Conservation (phyloP, 2,329 filamentous ascomycete genomes). For the Stenocarpella maydis region DNA sequence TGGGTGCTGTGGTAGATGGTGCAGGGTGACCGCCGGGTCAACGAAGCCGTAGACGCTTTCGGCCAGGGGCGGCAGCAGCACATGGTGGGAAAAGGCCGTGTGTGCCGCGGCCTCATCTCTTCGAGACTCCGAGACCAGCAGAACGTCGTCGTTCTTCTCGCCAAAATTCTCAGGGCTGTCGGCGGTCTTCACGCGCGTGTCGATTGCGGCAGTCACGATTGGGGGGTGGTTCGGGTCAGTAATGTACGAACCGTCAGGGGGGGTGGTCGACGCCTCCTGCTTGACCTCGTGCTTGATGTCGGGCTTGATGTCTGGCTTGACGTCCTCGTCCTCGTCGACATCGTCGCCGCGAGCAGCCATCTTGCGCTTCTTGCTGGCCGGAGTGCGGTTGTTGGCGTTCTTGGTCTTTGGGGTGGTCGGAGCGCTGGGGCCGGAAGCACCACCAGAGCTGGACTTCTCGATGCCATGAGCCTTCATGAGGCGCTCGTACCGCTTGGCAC, state of each 20-base stretch:
- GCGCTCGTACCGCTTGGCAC: conserved; percentile 73
- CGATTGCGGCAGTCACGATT: not conserved
- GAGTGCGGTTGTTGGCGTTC: conserved; percentile 19
- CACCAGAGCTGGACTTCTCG: conserved; percentile 38
- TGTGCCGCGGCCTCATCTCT: conserved; percentile 4
- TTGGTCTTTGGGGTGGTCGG: conserved; percentile 31
- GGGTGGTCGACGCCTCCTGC: conserved; percentile 32
- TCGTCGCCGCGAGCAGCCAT: conserved; percentile 28
- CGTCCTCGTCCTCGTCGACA: conserved; percentile 36
- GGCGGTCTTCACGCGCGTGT: conserved; percentile 6
- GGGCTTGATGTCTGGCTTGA: conserved; percentile 31
- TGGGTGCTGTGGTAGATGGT: conserved; percentile 16
- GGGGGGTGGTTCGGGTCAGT: conserved; percentile 3
- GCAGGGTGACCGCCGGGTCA: conserved; percentile 8
- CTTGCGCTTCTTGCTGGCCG: conserved; percentile 40
- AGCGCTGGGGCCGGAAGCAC: conserved; percentile 28
- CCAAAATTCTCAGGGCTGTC: not conserved
- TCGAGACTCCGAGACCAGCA: conserved; percentile 17
- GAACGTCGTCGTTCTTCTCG: conserved; percentile 25
- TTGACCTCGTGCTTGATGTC: conserved; percentile 32
- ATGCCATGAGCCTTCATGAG: conserved; percentile 68
- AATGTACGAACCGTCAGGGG: conserved; percentile 36
- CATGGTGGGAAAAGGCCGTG: conserved; percentile 17
- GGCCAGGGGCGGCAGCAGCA: conserved; percentile 25
- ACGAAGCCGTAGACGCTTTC: conserved; percentile 31